Evolutionary conservation across 1,139 yeast species (phyloP).

Genomic region (Hansenula sp.): DNA sequence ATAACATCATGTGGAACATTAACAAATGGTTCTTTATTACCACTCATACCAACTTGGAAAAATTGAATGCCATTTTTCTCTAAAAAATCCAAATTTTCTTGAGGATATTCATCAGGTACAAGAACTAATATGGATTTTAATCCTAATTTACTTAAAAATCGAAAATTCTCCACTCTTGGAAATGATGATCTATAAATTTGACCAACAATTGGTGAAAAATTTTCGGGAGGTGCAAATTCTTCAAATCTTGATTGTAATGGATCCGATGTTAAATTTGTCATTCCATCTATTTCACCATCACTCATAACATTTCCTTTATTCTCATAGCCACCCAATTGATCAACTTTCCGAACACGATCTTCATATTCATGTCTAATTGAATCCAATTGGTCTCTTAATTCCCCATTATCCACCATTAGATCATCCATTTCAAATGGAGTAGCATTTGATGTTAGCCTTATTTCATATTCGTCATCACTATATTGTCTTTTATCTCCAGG

Average conservation of each 20-base stretch:
- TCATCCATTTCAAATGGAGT: constrained; percentile 3
- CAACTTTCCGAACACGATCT: background rate
- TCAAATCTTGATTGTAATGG: background rate
- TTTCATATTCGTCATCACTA: background rate
- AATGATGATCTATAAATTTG: constrained; percentile 83
- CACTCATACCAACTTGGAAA: constrained; percentile 90
- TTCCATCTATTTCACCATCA: background rate
- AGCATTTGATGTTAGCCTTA: background rate
- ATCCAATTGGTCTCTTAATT: background rate
- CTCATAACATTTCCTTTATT: background rate
- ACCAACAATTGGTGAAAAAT: constrained; percentile 81
- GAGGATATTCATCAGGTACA: constrained; percentile 90
- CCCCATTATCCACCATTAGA: background rate
- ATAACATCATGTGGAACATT: constrained; percentile 74
- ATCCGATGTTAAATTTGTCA: background rate
- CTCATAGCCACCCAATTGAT: background rate
- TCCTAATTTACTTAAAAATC: constrained; percentile 56
- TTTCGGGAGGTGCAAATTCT: constrained; percentile 71
- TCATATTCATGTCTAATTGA: constrained; percentile 1
- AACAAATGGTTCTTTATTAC: constrained; percentile 94
- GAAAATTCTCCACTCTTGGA: constrained; percentile 80
- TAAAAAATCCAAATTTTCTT: constrained; percentile 64
- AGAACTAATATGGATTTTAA: constrained; percentile 77
- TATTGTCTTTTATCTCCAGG: background rate
- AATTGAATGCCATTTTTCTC: constrained; percentile 57